These are phyloP conservation scores for Solanum bukasovii DNA, from an alignment of 257 asterid species.

Conservation along the genomic window DNA sequence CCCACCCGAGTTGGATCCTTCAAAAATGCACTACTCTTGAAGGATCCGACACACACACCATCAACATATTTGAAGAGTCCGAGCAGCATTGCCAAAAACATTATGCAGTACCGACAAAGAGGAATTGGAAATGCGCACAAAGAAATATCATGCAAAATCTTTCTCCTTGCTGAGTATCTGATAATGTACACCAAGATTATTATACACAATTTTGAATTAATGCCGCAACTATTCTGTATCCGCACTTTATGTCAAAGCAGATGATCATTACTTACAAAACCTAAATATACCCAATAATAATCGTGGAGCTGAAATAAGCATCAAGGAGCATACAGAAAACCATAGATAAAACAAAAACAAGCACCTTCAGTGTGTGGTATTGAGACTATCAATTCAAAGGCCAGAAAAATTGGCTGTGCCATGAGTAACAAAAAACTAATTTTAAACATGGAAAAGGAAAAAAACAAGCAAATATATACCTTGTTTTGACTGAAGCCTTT, in stretches of 20 bases:
- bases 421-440: background rate
- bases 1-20: background rate
- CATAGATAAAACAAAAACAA: background rate
- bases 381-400: background rate
- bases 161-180: background rate
- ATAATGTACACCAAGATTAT: background rate
- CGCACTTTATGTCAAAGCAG: background rate
- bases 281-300: background rate
- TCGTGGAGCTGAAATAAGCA: background rate
- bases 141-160: background rate
- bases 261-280: background rate
- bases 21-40: background rate
- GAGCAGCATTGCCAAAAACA: background rate
- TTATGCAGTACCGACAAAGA: background rate
- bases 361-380: background rate
- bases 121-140: background rate
- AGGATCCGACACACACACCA: background rate
- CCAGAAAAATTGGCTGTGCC: background rate
- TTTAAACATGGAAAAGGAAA: background rate
- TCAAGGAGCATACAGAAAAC: background rate
- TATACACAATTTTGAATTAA: background rate
- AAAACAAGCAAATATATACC: conserved; percentile 29
- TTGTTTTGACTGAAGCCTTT: conserved; percentile 41
- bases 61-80: background rate
- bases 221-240: background rate